These are phyloP conservation scores for Kodamaea alishanica DNA, from an alignment of 1,139 yeast genomes.

Conservation along the genomic window DNA sequence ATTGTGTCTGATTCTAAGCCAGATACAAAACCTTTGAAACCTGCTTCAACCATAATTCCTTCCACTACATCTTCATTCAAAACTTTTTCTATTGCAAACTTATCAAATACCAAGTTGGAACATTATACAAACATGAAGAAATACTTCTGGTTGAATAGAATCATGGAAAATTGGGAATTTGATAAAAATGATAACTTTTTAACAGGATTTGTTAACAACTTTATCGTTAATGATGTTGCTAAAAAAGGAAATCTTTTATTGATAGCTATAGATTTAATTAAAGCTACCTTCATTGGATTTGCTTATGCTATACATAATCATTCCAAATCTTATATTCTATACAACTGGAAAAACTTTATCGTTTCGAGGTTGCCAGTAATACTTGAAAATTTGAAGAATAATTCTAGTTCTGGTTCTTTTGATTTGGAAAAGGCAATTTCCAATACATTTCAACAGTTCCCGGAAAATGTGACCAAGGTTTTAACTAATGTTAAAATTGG, in stretches of 20 bases:
- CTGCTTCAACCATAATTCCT: neutral
- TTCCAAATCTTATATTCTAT: slow-evolving; percentile 23
- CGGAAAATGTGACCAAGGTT: slow-evolving; percentile 9
- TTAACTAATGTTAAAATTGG: slow-evolving; percentile 11
- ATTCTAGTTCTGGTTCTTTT: slow-evolving; percentile 7
- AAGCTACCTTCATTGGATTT: slow-evolving; percentile 20
- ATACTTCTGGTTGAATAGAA: slow-evolving; percentile 28
- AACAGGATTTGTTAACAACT: slow-evolving; percentile 10
- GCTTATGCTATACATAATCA: slow-evolving; percentile 16
- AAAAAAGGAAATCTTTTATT: slow-evolving; percentile 9
- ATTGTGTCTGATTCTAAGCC: neutral
- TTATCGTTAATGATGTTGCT: slow-evolving; percentile 11
- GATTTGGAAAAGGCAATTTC: slow-evolving; percentile 14
- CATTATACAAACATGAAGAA: slow-evolving; percentile 20
- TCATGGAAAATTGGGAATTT: slow-evolving; percentile 26
- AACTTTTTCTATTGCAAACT: slow-evolving; percentile 7
- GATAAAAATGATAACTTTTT: slow-evolving; percentile 14
- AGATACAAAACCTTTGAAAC: neutral
- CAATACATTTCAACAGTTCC: slow-evolving; percentile 16
- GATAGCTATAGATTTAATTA: slow-evolving; percentile 21
- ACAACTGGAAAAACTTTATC: slow-evolving; percentile 37
- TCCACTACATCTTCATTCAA: slow-evolving; percentile 6
- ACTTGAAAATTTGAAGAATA: slow-evolving; percentile 15
- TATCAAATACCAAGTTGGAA: slow-evolving; percentile 5
- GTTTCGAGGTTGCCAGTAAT: slow-evolving; percentile 28